Evolutionary conservation across 202 grass and related monocot species (phyloP).

Genomic region (Cymbopogon flexuosus): DNA sequence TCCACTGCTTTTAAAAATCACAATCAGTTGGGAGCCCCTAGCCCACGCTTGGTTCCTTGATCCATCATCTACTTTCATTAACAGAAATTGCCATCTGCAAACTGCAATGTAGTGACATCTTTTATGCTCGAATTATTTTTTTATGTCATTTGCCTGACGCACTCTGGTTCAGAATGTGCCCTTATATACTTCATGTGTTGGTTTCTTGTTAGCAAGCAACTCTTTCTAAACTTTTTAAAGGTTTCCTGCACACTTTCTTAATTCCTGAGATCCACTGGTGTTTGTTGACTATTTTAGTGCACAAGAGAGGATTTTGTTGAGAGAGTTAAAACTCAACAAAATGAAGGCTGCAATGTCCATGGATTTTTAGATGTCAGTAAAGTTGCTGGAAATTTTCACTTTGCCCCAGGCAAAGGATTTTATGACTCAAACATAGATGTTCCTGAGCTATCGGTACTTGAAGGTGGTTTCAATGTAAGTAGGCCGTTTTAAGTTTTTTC

Average conservation of each 20-base stretch:
- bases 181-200: slow-evolving; percentile 2
- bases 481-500: neutral
- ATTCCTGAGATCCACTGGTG: slow-evolving; percentile 3
- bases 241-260: slow-evolving; percentile 14
- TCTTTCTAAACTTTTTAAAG: neutral
- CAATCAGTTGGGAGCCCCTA: neutral
- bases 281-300: slow-evolving; percentile 45
- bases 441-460: slow-evolving; percentile 55
- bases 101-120: neutral
- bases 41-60: neutral
- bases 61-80: neutral
- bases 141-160: neutral
- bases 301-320: slow-evolving; percentile 91
- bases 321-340: slow-evolving; percentile 82
- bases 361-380: slow-evolving; percentile 91
- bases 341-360: slow-evolving; percentile 86
- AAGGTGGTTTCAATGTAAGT: slow-evolving; percentile 88
- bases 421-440: slow-evolving; percentile 74
- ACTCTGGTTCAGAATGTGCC: neutral
- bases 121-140: neutral
- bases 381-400: slow-evolving; percentile 97
- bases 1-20: neutral
- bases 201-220: neutral
- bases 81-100: neutral
- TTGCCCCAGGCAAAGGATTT: slow-evolving; percentile 91